Percentiles rank a stretch among this genome's conserved stretches.
phyloP scores from a whole-genome alignment of 2,329 filamentous ascomycete genomes.

The Neofusicoccum kwambonambiense region DNA sequence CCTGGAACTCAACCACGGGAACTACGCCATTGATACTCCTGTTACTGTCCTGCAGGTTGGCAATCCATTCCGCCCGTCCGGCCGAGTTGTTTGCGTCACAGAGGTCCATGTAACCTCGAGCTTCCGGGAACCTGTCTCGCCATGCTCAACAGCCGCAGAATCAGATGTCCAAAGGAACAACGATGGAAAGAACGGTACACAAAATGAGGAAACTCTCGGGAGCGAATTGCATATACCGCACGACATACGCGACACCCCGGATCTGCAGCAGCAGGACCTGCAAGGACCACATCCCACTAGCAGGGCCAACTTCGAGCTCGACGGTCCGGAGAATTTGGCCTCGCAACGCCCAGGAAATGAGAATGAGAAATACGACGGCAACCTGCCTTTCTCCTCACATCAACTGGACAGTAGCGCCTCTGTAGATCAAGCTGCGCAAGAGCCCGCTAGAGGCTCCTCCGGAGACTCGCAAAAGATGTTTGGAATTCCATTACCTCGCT shows the following conservation, averaged over 20 bases:
- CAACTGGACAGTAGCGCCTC: too few relatives aligned
- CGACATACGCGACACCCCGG: too few relatives aligned
- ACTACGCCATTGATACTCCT: conserved; percentile 22
- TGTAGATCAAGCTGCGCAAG: too few relatives aligned
- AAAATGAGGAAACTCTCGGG: neutral
- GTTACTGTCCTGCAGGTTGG: conserved; percentile 29
- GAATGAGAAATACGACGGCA: too few relatives aligned
- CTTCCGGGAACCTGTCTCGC: neutral
- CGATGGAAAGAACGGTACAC: neutral
- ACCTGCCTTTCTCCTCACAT: too few relatives aligned
- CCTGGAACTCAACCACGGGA: conserved; percentile 45
- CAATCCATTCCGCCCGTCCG: conserved; percentile 43
- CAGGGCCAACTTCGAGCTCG: too few relatives aligned
- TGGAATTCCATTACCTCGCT: neutral
- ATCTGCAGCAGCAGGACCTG: too few relatives aligned
- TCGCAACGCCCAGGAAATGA: too few relatives aligned
- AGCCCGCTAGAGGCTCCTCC: too few relatives aligned
- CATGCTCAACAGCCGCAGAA: neutral
- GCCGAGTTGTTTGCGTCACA: conserved; percentile 53
- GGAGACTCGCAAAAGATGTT: too few relatives aligned
- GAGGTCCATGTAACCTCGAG: conserved; percentile 58
- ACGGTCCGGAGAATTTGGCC: too few relatives aligned
- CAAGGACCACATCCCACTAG: too few relatives aligned
- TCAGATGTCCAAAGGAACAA: neutral
- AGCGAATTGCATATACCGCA: neutral